Evolutionary conservation across 2,329 filamentous ascomycete genomes (phyloP).

Genomic region (Talaromyces sp.): DNA sequence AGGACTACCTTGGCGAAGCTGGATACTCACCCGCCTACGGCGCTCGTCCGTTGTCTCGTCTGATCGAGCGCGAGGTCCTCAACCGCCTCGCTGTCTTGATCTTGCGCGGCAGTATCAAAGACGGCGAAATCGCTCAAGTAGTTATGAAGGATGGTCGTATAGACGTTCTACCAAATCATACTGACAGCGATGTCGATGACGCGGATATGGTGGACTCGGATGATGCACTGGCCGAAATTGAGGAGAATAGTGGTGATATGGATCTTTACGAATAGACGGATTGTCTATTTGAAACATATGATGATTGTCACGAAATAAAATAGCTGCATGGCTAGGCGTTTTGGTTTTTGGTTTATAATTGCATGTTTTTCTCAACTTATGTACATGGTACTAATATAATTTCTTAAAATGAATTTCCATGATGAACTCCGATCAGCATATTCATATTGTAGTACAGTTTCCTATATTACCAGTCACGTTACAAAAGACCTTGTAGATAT

Average conservation of each 20-base stretch:
- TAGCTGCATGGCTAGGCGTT: constrained; percentile 5
- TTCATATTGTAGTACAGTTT: background rate
- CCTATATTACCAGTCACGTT: background rate
- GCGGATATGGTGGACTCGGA: constrained; percentile 72
- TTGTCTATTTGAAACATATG: background rate
- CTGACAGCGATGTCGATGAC: constrained; percentile 59
- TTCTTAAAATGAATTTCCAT: background rate
- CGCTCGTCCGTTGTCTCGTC: constrained; percentile 77
- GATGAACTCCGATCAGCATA: background rate
- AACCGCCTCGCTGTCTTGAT: constrained; percentile 91
- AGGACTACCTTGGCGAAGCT: constrained; percentile 85
- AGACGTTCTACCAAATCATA: constrained; percentile 78
- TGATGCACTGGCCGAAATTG: constrained; percentile 70
- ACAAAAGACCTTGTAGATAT: background rate
- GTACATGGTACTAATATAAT: background rate
- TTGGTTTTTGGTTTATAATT: background rate
- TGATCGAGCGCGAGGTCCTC: constrained; percentile 96
- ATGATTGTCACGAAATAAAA: background rate
- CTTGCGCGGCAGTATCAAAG: constrained; percentile 74
- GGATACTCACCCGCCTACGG: constrained; percentile 96
- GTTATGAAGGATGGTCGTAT: constrained; percentile 77
- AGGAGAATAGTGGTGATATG: constrained; percentile 55
- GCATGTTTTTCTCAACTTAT: background rate
- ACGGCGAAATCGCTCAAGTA: constrained; percentile 79
- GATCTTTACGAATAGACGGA: constrained; percentile 59